Evolutionary conservation across 2,329 filamentous ascomycete genomes (phyloP).

Genomic region (Fulvia fulva): DNA sequence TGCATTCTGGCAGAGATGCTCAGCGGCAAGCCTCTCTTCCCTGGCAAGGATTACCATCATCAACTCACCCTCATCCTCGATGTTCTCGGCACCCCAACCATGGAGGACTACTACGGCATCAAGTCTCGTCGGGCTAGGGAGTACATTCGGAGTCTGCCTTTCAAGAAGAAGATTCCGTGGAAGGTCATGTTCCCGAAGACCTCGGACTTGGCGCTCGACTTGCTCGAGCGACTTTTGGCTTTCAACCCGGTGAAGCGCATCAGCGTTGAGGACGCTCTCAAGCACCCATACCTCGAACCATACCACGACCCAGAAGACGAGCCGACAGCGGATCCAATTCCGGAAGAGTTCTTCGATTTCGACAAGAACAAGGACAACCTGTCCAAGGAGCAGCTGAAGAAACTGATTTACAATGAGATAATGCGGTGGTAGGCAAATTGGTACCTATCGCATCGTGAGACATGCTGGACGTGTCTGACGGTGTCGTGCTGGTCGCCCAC

Average conservation of each 20-base stretch:
- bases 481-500: no score
- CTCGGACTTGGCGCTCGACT: constrained; percentile 90
- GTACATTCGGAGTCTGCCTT: constrained; percentile 95
- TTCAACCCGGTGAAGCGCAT: constrained; percentile 99
- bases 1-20: constrained; percentile 99
- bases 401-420: constrained; percentile 95
- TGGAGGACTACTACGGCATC: constrained; percentile 99
- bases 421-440: constrained; percentile 72
- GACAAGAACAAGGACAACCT: constrained; percentile 99
- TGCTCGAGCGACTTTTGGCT: constrained; percentile 90
- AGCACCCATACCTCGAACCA: constrained; percentile 96
- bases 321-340: constrained; percentile 92
- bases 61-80: constrained; percentile 96
- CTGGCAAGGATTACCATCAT: constrained; percentile 98
- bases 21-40: constrained; percentile 95
- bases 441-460: no score
- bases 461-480: no score
- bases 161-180: constrained; percentile 99
- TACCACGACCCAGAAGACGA: constrained; percentile 99
- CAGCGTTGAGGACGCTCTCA: constrained; percentile 92
- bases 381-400: constrained; percentile 96
- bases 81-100: constrained; percentile 94
- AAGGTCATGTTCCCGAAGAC: constrained; percentile 97
- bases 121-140: constrained; percentile 95
- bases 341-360: constrained; percentile 99